Evolutionary conservation across 192 early-diverging fungal genomes (phyloP).

Genomic region (Mycoemilia scoparia): DNA sequence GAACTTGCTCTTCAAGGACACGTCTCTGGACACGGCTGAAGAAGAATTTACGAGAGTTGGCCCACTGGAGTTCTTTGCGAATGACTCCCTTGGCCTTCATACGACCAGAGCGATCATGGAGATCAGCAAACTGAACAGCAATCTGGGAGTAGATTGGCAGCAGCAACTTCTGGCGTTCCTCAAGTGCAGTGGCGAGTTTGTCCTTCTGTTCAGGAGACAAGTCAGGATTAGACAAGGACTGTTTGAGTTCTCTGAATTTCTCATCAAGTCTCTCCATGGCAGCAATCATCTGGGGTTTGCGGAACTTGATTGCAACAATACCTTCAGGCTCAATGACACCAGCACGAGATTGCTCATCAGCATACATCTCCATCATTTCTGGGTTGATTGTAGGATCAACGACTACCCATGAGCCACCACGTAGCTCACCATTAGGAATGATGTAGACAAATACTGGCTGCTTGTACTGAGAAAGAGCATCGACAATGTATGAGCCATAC

Average conservation of each 20-base stretch:
- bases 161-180: conserved; percentile 68
- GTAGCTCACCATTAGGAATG: conserved; percentile 82
- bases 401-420: conserved; percentile 97
- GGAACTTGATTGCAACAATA: conserved; percentile 96
- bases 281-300: conserved; percentile 74
- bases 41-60: conserved; percentile 65
- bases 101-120: conserved; percentile 88
- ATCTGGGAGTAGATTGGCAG: conserved; percentile 85
- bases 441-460: conserved; percentile 97
- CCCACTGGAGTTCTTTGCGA: conserved; percentile 59
- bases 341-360: conserved; percentile 72
- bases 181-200: conserved; percentile 47
- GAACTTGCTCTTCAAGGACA: conserved; percentile 59
- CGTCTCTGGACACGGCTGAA: conserved; percentile 81
- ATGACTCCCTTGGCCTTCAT: conserved; percentile 92
- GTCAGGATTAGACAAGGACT: conserved; percentile 32
- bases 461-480: conserved; percentile 86
- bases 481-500: conserved; percentile 93
- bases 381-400: conserved; percentile 92
- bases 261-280: conserved; percentile 87
- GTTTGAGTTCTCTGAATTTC: conserved; percentile 55
- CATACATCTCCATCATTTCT: conserved; percentile 99
- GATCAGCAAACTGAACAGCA: conserved; percentile 89
- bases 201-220: conserved; percentile 39
- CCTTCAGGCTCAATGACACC: conserved; percentile 95